Base-by-base conservation (phyloP, 305 asterid genomes). In the Fraxinus platypoda region DNA sequence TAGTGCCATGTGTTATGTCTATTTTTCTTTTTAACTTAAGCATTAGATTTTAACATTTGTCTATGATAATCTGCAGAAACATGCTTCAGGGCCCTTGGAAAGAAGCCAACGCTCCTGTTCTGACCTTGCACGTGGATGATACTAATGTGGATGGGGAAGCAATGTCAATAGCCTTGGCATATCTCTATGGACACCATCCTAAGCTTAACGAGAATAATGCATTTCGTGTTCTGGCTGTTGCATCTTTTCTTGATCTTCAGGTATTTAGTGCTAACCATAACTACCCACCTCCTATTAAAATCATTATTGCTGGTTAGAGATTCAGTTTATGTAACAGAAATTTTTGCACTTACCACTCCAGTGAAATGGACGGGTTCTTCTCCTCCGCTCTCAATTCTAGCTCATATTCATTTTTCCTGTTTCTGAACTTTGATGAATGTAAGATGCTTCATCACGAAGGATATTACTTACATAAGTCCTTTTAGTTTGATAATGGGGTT, bases 21-120 rank as follows among this genome's bases (percentile, higher is more conserved):
- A 25, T 8, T 64, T 64, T 64, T 64, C 73, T 64, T 64, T 64
- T 64, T 64, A 23, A 9, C 17, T 64, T 26, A 4, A 64, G n/a
- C 17, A 23, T 64, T 64, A 25, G 33, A 3, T 23, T 23, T 25
- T 64, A 25, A 9, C 73, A 64, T 64, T 26, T 64, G 73, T 9
- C 33, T 25, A 25, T 64, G n/a, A 64, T 64, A 86, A 78, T 81
- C 81, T 87, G 84, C 89, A 96, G 99, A 90, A 96, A 91, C 84
- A 96, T 96, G 99, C 98, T 96, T 84, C 97, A 94, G 85, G 85
- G 98, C 26, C 99, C 99, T 1, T 96, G 98, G 99, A 96, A 89
- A 88, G 98, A 94, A 87, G 98, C 99, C 84, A 96, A 92, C 79
- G 92, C 98, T 54, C 94, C 98, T 46, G 85, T 91, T 74, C 88